Evolutionary conservation across 805 yeast genomes (phyloP), one percentile per base, ranked within the genome.

Genomic region (Candida chauliodis): DNA sequence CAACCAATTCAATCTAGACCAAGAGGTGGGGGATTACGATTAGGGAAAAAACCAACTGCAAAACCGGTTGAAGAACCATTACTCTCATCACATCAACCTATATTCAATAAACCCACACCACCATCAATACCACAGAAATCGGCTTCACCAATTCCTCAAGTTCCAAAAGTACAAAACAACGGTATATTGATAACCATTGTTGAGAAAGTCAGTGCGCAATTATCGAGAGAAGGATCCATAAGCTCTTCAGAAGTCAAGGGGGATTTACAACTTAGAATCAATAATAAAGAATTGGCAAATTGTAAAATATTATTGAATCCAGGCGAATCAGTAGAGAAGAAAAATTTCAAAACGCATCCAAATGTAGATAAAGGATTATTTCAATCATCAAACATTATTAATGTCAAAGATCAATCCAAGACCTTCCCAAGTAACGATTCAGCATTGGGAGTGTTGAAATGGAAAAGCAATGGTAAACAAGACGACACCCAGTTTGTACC

Each of bases 291-390:
- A 27, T 71, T 81, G 47, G 79, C 95, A 10, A 75, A 74, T 49
- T 76, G 88, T 39, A 77, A 76, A 55, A 72, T 93, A 42, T 55
- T 75, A 44, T 66, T 90, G 47, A 59, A 67, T 29, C 71, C 79
- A 29, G 69, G 63, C 15, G 72, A 67, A 30, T 70, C 79, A 27
- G 69, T 63, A 16, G 73, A 74, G 21, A 63, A 68, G 29, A 68
- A 79, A 32, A 89, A 83, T 55, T 93, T 77, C 69, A 90, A 90
- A 62, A 89, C 98, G 11, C 96, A 93, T 69, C 99, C 99, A 46
- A 90, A 91, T 58, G 95, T 93, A 48, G 97, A 93, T 65, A 82
- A 85, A 54, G 67, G 66, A 29, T 61, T 77, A 53, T 93, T 91
- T 60, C 71, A 74, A 31, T 57, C 73, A 10, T 59, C 69, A 11